These are phyloP conservation scores for Borealophlyctis nickersoniae DNA, from an alignment of 192 early-diverging fungal genomes.

Conservation along the genomic window DNA sequence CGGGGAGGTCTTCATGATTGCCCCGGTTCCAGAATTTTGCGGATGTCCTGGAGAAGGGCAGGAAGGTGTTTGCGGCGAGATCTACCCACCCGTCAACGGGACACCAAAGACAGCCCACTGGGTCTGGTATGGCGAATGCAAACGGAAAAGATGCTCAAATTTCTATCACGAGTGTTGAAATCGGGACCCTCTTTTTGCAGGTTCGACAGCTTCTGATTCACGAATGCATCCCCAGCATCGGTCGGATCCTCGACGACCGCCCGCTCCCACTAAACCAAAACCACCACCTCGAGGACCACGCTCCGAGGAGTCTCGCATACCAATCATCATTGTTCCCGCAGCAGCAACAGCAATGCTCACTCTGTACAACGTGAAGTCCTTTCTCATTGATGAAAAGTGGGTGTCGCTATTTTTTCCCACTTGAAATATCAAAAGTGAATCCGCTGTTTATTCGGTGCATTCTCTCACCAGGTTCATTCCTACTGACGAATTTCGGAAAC, in stretches of 20 bases:
- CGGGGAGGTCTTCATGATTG: neutral
- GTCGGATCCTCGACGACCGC: neutral
- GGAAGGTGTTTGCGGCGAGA: slow-evolving; percentile 15
- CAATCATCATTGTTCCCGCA: slow-evolving; percentile 92
- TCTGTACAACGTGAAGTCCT: slow-evolving; percentile 84
- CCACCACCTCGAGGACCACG: slow-evolving; percentile 1
- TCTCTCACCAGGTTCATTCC: slow-evolving; percentile 55
- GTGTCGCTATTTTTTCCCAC: slow-evolving; percentile 18
- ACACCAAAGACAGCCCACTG: neutral
- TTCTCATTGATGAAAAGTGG: slow-evolving; percentile 73
- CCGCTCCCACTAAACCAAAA: neutral
- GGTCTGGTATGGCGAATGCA: neutral
- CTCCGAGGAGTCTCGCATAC: slow-evolving; percentile 42
- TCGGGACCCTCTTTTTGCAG: no score
- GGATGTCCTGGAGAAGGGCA: slow-evolving; percentile 12
- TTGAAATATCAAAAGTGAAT: slow-evolving; percentile 9
- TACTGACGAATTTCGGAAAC: slow-evolving; percentile 56
- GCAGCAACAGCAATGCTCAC: slow-evolving; percentile 78
- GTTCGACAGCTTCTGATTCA: neutral
- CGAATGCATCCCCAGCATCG: neutral
- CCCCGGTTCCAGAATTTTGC: slow-evolving; percentile 10
- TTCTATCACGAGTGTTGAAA: no score
- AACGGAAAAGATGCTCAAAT: neutral
- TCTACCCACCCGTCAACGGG: slow-evolving; percentile 4
- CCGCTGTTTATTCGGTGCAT: slow-evolving; percentile 1